These are phyloP conservation scores for Cyberlindnera xishuangbannaensis DNA, from an alignment of 805 yeast species.

Conservation along the genomic window DNA sequence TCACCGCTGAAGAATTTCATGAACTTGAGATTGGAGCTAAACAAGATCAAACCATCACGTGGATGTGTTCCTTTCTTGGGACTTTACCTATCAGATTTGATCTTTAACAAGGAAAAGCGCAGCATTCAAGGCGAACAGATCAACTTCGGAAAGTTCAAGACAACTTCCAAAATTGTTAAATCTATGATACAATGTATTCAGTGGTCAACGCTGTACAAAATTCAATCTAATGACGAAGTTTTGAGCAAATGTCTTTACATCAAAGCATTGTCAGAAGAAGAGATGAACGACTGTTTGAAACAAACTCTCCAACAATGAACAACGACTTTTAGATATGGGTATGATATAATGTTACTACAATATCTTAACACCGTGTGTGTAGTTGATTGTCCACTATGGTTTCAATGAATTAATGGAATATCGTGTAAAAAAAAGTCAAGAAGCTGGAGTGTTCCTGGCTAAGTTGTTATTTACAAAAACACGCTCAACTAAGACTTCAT, in stretches of 20 bases:
- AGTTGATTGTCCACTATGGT: too few species aligned
- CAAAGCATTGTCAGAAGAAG: slow-evolving; percentile 65
- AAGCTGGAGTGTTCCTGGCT: too few species aligned
- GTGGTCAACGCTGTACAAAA: slow-evolving; percentile 68
- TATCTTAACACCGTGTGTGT: too few species aligned
- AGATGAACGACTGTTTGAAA: slow-evolving; percentile 44
- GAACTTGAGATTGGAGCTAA: slow-evolving; percentile 57
- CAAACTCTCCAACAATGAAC: too few species aligned
- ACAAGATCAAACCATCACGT: slow-evolving; percentile 49
- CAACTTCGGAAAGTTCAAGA: slow-evolving; percentile 73
- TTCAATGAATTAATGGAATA: too few species aligned
- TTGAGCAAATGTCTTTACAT: slow-evolving; percentile 82
- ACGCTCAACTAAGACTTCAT: too few species aligned
- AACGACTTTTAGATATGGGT: too few species aligned
- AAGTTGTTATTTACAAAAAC: too few species aligned
- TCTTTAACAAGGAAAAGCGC: slow-evolving; percentile 49
- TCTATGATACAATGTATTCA: slow-evolving; percentile 76
- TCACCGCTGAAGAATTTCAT: slow-evolving; percentile 72
- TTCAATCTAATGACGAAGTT: slow-evolving; percentile 53
- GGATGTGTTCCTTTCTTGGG: slow-evolving; percentile 94
- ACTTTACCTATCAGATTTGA: slow-evolving; percentile 74
- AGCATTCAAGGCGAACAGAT: slow-evolving; percentile 33
- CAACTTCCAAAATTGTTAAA: slow-evolving; percentile 71
- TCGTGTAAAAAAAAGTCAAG: too few species aligned
- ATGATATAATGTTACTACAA: too few species aligned